phyloP scores from a whole-genome alignment of 179 eudicot genomes.

The Beta corolliflora region DNA sequence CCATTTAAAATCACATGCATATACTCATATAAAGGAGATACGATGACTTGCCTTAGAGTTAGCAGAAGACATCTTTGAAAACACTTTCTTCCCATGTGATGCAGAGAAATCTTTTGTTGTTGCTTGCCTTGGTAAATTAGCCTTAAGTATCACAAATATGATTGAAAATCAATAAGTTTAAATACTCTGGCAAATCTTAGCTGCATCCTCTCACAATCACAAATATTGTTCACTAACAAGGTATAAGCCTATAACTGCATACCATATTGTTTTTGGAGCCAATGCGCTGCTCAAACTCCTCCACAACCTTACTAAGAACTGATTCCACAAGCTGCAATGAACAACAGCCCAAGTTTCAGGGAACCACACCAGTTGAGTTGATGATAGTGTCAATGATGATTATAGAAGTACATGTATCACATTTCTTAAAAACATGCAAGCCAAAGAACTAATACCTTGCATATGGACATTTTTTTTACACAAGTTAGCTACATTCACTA shows the following conservation, averaged over 20 bases:
- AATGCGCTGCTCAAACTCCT: slow-evolving; percentile 90
- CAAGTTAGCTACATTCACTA: not conserved
- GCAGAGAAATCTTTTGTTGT: slow-evolving; percentile 37
- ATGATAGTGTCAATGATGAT: not conserved
- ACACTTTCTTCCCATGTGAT: slow-evolving; percentile 49
- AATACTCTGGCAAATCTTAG: not conserved
- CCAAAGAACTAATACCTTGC: not conserved
- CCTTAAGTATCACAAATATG: slow-evolving; percentile 23
- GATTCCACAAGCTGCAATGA: slow-evolving; percentile 80
- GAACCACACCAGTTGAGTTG: slow-evolving; percentile 2
- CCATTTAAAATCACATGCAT: not conserved
- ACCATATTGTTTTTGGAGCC: slow-evolving; percentile 63
- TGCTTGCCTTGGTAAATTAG: slow-evolving; percentile 50
- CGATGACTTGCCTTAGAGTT: slow-evolving; percentile 47
- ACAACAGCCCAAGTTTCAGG: slow-evolving; percentile 18
- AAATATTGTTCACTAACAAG: not conserved
- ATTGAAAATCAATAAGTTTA: slow-evolving; percentile 6
- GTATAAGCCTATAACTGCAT: slow-evolving; percentile 18
- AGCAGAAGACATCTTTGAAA: slow-evolving; percentile 39
- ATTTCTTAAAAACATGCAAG: not conserved
- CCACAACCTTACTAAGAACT: slow-evolving; percentile 78
- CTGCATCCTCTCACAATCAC: not conserved
- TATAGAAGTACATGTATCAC: not conserved
- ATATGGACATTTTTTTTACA: not conserved
- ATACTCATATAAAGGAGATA: slow-evolving; percentile 14